phyloP scores from a whole-genome alignment of 805 yeast species.

The Myxozyma vanderwaltii region DNA sequence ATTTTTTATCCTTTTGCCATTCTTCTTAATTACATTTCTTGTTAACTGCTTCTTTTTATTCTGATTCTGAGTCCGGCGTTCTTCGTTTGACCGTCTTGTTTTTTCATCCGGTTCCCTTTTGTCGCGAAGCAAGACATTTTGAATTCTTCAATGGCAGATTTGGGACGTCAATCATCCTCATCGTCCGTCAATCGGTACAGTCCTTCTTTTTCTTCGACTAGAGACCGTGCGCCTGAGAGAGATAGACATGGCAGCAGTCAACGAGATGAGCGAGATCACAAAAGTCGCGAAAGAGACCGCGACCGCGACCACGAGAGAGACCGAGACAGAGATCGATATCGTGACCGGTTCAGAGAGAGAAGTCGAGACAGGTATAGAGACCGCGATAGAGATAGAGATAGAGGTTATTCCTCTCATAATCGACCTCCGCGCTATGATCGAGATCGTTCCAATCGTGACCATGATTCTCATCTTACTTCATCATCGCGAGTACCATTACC shows the following conservation, averaged over 20 bases:
- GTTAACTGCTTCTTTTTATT: constrained; percentile 4
- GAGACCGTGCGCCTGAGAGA: not conserved
- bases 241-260: not conserved
- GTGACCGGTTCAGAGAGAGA: constrained; percentile 6
- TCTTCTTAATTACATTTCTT: not conserved
- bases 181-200: not conserved
- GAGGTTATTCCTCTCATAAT: not conserved
- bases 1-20: not conserved
- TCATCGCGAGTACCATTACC: not conserved
- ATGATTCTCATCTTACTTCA: not conserved
- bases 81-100: too few relatives aligned
- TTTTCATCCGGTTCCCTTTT: too few relatives aligned
- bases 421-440: not conserved
- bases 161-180: not conserved
- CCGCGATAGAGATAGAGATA: constrained; percentile 2
- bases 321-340: constrained; percentile 12
- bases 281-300: constrained; percentile 4
- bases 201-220: not conserved
- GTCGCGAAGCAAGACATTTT: too few relatives aligned
- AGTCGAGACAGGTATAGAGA: constrained; percentile 9
- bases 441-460: not conserved
- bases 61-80: too few relatives aligned
- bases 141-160: constrained; percentile 1
- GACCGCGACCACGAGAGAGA: constrained; percentile 15
- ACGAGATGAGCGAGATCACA: not conserved